Evolutionary conservation across 1,139 yeast genomes (phyloP).

Genomic region (Casaregolazyma suthepensis): DNA sequence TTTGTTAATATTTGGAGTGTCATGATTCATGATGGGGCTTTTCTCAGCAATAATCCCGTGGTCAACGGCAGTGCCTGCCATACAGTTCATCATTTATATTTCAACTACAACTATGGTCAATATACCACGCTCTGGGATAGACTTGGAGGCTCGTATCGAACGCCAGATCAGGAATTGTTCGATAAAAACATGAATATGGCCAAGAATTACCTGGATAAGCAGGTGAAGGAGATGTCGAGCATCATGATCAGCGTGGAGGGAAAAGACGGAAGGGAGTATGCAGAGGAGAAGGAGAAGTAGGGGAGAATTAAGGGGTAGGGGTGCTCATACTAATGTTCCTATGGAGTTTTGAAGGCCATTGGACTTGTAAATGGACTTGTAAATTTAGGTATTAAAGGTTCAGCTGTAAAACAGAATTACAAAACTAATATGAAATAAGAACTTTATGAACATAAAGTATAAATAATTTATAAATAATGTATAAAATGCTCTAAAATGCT

Average conservation of each 20-base stretch:
- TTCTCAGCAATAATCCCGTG: slow-evolving; percentile 85
- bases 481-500: background rate
- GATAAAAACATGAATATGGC: slow-evolving; percentile 56
- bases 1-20: slow-evolving; percentile 97
- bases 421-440: too few species aligned
- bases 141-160: slow-evolving; percentile 85
- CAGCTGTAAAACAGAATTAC: too few species aligned
- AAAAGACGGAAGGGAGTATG: slow-evolving; percentile 57
- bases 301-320: background rate
- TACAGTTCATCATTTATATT: slow-evolving; percentile 91
- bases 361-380: too few species aligned
- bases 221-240: slow-evolving; percentile 68
- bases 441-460: too few species aligned
- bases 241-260: slow-evolving; percentile 80
- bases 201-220: slow-evolving; percentile 62
- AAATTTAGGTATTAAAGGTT: too few species aligned
- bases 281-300: slow-evolving; percentile 18
- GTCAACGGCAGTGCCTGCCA: slow-evolving; percentile 98
- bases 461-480: background rate
- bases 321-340: too few species aligned
- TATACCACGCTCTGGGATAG: slow-evolving; percentile 98
- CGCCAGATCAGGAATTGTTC: slow-evolving; percentile 83
- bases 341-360: too few species aligned
- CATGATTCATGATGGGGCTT: slow-evolving; percentile 97
- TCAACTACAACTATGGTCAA: slow-evolving; percentile 97